Evolutionary conservation across 345 rosid genomes (phyloP).

Genomic region (Eutrema heterophyllum): DNA sequence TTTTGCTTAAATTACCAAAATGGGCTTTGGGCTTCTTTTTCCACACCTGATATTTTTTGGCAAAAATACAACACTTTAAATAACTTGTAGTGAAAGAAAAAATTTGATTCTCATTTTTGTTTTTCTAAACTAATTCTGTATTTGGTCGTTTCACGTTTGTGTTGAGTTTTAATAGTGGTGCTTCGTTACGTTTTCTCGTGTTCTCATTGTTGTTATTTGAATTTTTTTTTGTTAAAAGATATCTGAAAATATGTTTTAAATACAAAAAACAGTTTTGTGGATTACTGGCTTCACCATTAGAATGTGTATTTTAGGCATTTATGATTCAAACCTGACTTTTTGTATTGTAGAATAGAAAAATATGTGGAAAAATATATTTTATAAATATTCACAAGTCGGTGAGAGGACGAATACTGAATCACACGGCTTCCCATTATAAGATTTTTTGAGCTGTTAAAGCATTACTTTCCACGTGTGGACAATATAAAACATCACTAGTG

Average conservation of each 20-base stretch:
- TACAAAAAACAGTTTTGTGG: background rate
- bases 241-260: background rate
- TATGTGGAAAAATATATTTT: background rate
- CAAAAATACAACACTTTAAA: background rate
- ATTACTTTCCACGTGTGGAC: conserved; percentile 4
- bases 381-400: background rate
- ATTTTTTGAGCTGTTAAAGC: conserved; percentile 23
- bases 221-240: background rate
- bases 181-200: background rate
- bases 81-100: background rate
- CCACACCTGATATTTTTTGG: background rate
- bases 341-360: background rate
- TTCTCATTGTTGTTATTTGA: background rate
- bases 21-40: conserved; percentile 20
- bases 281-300: background rate
- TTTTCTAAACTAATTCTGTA: background rate
- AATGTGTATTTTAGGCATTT: background rate
- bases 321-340: conserved; percentile 1
- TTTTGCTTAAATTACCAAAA: conserved; percentile 23
- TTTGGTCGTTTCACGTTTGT: background rate
- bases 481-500: background rate
- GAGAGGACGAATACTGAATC: conserved; percentile 11
- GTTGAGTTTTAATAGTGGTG: no score
- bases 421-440: conserved; percentile 8
- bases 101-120: background rate